Percentiles rank a stretch among this genome's conserved stretches.
These are phyloP conservation scores for Farysia itapuensis DNA, from an alignment of 1,284 basidiomycete genomes.

Conservation along the genomic window DNA sequence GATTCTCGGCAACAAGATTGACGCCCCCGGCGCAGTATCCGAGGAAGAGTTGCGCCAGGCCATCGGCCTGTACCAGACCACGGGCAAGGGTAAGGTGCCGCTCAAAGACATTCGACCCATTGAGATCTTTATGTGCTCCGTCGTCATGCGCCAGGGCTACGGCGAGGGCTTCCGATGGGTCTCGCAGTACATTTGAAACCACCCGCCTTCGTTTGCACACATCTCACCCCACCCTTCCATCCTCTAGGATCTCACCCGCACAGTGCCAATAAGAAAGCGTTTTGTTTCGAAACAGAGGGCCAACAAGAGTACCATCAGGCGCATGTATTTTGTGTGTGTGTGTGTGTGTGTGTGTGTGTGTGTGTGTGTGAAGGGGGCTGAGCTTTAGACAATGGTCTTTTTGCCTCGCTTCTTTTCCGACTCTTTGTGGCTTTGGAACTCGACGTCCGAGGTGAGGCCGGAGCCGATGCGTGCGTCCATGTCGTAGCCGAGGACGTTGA, in stretches of 20 bases:
- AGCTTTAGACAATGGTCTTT: slow-evolving; percentile 67
- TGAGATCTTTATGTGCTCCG: slow-evolving; percentile 99
- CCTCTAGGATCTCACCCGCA: too few species aligned
- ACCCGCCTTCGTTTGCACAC: background rate
- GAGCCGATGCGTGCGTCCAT: slow-evolving; percentile 71
- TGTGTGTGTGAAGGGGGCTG: too few species aligned
- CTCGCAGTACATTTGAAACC: slow-evolving; percentile 75
- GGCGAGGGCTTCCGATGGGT: slow-evolving; percentile 99
- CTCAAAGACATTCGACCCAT: slow-evolving; percentile 96
- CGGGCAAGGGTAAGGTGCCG: slow-evolving; percentile 97
- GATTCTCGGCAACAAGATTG: slow-evolving; percentile 99
- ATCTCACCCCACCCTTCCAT: too few species aligned
- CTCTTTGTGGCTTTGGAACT: slow-evolving; percentile 58
- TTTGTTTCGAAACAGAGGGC: too few species aligned
- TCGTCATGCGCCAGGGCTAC: slow-evolving; percentile 97
- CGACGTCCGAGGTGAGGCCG: slow-evolving; percentile 66
- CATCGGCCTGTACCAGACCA: slow-evolving; percentile 95
- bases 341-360: too few species aligned
- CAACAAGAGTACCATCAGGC: too few species aligned
- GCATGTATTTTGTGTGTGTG: too few species aligned
- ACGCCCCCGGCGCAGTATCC: slow-evolving; percentile 93
- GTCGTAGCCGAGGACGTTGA: slow-evolving; percentile 77
- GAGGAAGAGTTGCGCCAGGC: slow-evolving; percentile 96
- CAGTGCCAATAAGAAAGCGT: too few species aligned
- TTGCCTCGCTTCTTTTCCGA: slow-evolving; percentile 84